These are phyloP conservation scores for Citrus hindsii DNA, from an alignment of 345 rosid genomes.

Conservation along the genomic window DNA sequence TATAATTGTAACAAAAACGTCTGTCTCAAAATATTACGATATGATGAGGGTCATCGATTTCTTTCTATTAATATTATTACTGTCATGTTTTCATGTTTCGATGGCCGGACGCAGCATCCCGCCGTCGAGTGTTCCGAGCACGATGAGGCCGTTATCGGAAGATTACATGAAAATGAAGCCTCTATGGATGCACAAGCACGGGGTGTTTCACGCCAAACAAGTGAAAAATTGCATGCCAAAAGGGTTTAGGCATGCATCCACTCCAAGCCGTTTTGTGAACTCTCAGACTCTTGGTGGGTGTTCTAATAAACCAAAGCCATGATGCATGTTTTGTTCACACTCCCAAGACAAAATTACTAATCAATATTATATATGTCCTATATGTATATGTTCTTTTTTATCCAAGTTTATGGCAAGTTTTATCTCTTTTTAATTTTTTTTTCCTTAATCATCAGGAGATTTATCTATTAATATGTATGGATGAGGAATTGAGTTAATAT, in stretches of 20 bases:
- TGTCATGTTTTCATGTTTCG: background rate
- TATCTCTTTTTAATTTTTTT: no score
- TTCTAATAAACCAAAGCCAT: background rate
- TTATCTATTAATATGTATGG: no score
- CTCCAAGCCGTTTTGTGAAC: slow-evolving; percentile 87
- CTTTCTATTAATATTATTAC: slow-evolving; percentile 14
- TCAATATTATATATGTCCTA: background rate
- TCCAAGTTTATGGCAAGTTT: background rate
- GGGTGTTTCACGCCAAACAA: slow-evolving; percentile 37
- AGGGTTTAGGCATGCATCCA: slow-evolving; percentile 64
- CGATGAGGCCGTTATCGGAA: slow-evolving; percentile 40
- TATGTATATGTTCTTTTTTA: background rate
- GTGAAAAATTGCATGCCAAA: slow-evolving; percentile 78
- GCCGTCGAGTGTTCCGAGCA: slow-evolving; percentile 68
- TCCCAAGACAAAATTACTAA: background rate
- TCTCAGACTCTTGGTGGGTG: slow-evolving; percentile 63
- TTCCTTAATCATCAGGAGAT: no score
- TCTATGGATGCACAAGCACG: slow-evolving; percentile 16
- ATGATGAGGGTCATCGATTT: slow-evolving; percentile 11
- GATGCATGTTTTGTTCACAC: background rate
- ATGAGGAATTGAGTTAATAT: no score
- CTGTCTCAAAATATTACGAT: background rate
- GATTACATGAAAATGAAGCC: slow-evolving; percentile 50
- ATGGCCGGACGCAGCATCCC: slow-evolving; percentile 44
- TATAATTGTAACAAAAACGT: slow-evolving; percentile 15